Conservation (phyloP, 116 monocot species). For the Trichopus zeylanicus region DNA sequence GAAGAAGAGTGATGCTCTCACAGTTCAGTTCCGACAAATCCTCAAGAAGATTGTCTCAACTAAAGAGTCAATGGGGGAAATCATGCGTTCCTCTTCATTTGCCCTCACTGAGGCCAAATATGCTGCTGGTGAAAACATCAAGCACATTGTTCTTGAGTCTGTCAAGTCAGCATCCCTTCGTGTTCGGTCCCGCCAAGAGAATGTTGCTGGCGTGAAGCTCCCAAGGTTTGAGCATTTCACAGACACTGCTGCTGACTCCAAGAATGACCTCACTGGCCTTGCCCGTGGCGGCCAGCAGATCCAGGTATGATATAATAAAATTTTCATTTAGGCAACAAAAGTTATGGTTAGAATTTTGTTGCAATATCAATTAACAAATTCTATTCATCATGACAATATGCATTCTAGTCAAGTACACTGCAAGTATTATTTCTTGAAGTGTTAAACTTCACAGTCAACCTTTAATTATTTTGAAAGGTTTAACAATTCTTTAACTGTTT, state of each 20-base stretch:
- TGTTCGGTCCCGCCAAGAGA: constrained; percentile 85
- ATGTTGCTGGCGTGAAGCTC: constrained; percentile 85
- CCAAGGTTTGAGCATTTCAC: constrained; percentile 84
- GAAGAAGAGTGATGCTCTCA: constrained; percentile 95
- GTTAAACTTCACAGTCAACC: too few relatives aligned
- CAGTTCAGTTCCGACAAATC: constrained; percentile 82
- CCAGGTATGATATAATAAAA: constrained; percentile 6
- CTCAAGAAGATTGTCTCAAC: constrained; percentile 87
- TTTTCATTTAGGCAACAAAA: too few relatives aligned
- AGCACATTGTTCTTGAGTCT: constrained; percentile 61
- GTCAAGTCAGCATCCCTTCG: constrained; percentile 64
- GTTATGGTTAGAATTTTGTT: too few relatives aligned
- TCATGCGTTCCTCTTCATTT: constrained; percentile 85
- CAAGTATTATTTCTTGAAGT: too few relatives aligned
- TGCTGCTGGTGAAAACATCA: constrained; percentile 77
- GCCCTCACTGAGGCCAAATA: constrained; percentile 96
- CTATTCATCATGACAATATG: too few relatives aligned
- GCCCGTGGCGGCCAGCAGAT: constrained; percentile 86
- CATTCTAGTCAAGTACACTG: too few relatives aligned
- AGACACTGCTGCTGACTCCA: constrained; percentile 33
- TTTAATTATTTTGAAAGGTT: too few relatives aligned
- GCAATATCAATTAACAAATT: too few relatives aligned
- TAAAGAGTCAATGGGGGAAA: constrained; percentile 94
- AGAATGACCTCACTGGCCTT: constrained; percentile 69
- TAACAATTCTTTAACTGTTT: too few relatives aligned